Conservation (phyloP, 768 basidiomycete species). For the Crucibulum laeve region DNA sequence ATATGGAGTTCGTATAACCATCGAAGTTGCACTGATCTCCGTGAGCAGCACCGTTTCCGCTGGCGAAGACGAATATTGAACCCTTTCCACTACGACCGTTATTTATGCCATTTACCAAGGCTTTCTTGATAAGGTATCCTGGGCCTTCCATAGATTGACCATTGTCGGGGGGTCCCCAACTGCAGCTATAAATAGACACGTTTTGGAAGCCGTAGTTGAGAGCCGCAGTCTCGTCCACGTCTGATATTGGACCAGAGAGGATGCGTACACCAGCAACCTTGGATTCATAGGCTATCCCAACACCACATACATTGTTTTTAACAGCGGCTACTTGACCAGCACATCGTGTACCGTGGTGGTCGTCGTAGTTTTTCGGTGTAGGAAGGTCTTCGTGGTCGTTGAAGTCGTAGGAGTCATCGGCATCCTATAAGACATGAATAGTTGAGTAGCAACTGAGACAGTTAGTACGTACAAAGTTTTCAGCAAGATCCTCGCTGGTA, state of each 20-base stretch:
- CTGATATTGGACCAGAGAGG: slow-evolving; percentile 90
- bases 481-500: slow-evolving; percentile 77
- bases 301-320: slow-evolving; percentile 89
- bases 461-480: slow-evolving; percentile 77
- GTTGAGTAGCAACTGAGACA: neutral
- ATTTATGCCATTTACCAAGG: slow-evolving; percentile 90
- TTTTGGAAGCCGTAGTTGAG: slow-evolving; percentile 93
- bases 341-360: slow-evolving; percentile 96
- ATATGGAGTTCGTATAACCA: slow-evolving; percentile 98
- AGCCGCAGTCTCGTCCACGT: slow-evolving; percentile 92
- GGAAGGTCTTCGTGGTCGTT: slow-evolving; percentile 91
- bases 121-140: slow-evolving; percentile 85
- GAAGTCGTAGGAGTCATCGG: slow-evolving; percentile 89
- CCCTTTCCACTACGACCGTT: slow-evolving; percentile 88
- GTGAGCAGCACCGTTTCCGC: slow-evolving; percentile 87
- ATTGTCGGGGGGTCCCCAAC: slow-evolving; percentile 98
- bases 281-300: slow-evolving; percentile 90
- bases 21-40: slow-evolving; percentile 99
- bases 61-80: slow-evolving; percentile 94
- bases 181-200: slow-evolving; percentile 92
- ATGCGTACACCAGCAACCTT: slow-evolving; percentile 94
- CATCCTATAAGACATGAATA: slow-evolving; percentile 56
- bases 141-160: slow-evolving; percentile 95
- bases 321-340: slow-evolving; percentile 94
- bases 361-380: slow-evolving; percentile 82